Conservation (phyloP, 2,329 filamentous ascomycete genomes). For the Trichoderma lentiforme region DNA sequence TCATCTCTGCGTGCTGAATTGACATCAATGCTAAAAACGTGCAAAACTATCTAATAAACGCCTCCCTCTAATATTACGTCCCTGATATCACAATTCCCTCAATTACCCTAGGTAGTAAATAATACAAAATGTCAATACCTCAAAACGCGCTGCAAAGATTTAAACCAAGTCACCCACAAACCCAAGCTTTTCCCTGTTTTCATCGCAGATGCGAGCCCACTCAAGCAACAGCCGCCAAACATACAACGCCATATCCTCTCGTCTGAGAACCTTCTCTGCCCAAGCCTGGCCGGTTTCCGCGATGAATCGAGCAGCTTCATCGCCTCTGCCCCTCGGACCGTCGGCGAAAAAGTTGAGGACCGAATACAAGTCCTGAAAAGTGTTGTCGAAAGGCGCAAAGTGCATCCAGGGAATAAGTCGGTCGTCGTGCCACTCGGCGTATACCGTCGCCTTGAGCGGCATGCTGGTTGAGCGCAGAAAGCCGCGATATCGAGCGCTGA, state of each 20-base stretch:
- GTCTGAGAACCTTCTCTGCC: conserved; percentile 56
- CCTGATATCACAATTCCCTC: not conserved
- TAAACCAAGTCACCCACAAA: conserved; percentile 41
- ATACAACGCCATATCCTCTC: conserved; percentile 66
- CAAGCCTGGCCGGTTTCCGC: conserved; percentile 58
- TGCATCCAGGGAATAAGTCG: conserved; percentile 68
- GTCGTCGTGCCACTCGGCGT: conserved; percentile 72
- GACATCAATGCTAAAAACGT: not conserved
- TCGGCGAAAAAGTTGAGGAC: conserved; percentile 65
- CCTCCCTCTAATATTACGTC: not conserved
- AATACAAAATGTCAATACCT: not conserved
- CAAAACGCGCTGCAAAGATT: not conserved
- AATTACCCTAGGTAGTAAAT: not conserved
- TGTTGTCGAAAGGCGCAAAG: conserved; percentile 69
- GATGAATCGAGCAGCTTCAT: conserved; percentile 57
- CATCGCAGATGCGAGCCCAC: conserved; percentile 51
- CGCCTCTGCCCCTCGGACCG: conserved; percentile 39
- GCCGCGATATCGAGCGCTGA: conserved; percentile 59
- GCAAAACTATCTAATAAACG: not conserved
- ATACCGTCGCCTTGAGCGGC: conserved; percentile 69
- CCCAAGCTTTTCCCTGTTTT: conserved; percentile 41
- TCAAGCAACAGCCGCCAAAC: conserved; percentile 59
- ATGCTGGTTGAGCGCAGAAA: conserved; percentile 63
- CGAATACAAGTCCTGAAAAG: conserved; percentile 63
- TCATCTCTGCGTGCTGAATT: not conserved